phyloP scores from a whole-genome alignment of 2,329 filamentous ascomycete genomes.

The Trichothecium sympodiale region DNA sequence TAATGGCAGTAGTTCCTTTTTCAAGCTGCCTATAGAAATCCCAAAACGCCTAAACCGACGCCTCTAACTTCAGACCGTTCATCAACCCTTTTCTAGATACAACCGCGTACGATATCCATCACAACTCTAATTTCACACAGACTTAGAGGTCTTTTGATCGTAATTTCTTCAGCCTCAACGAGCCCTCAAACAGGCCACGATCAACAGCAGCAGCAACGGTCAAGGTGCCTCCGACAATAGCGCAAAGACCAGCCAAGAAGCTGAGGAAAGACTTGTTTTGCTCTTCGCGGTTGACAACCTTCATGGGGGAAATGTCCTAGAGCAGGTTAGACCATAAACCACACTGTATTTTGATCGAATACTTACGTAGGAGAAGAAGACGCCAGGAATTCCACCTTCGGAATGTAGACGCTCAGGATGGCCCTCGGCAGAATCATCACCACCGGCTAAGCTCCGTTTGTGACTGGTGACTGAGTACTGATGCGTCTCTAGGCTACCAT shows the following conservation, averaged over 20 bases:
- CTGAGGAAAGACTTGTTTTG: constrained; percentile 80
- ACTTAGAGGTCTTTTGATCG: constrained; percentile 49
- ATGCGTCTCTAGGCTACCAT: constrained; percentile 89
- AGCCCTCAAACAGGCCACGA: constrained; percentile 82
- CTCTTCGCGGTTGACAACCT: constrained; percentile 93
- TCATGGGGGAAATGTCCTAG: constrained; percentile 97
- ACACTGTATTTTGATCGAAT: too few species aligned
- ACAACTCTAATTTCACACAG: not conserved
- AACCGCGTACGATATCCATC: too few species aligned
- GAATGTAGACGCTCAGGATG: constrained; percentile 90
- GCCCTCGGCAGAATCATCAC: constrained; percentile 73
- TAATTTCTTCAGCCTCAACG: constrained; percentile 76
- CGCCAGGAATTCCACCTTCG: constrained; percentile 83
- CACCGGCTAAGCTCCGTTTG: constrained; percentile 76
- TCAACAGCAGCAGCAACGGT: constrained; percentile 94
- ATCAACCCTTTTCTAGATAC: not conserved
- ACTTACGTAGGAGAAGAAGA: constrained; percentile 94
- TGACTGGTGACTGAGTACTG: constrained; percentile 98
- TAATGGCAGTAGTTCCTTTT: too few species aligned
- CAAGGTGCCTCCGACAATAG: constrained; percentile 85
- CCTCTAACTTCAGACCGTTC: constrained; percentile 2
- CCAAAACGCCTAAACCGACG: constrained; percentile 10
- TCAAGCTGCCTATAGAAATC: constrained; percentile 3
- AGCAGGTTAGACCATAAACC: not conserved
- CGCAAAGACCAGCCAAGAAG: constrained; percentile 89